Conservation (phyloP, 108 stramenopile genomes). For the Discostella pseudostelligera region DNA sequence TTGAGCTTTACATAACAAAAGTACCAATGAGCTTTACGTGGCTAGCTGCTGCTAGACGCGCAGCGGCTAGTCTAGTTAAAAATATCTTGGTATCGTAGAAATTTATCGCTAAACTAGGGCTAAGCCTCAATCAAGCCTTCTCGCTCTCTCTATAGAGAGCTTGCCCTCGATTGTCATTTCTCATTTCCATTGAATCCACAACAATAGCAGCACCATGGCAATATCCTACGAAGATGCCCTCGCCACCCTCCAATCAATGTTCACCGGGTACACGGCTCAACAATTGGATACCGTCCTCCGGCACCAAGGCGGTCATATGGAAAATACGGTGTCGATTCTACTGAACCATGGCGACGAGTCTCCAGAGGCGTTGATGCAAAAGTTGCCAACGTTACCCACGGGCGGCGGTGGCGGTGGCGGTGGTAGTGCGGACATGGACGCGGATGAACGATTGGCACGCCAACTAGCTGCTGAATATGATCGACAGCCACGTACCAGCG, state of each 20-base stretch:
- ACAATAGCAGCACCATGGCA: constrained; percentile 48
- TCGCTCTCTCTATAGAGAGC: too few species aligned
- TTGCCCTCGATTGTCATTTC: too few species aligned
- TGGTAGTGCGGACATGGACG: neutral
- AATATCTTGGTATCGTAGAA: too few species aligned
- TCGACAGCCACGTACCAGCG: neutral
- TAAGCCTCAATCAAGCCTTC: too few species aligned
- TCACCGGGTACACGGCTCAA: constrained; percentile 60
- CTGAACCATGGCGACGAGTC: constrained; percentile 57
- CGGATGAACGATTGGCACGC: constrained; percentile 67
- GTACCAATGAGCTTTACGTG: too few species aligned
- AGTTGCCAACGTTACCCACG: constrained; percentile 34
- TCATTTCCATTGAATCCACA: too few species aligned
- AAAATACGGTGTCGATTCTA: constrained; percentile 71
- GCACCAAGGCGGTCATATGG: constrained; percentile 81
- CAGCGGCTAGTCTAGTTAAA: too few species aligned
- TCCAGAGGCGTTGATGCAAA: constrained; percentile 56
- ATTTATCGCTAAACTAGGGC: too few species aligned
- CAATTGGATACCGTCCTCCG: constrained; percentile 71
- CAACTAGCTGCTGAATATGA: constrained; percentile 48
- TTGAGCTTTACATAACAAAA: too few species aligned
- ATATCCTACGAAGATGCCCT: constrained; percentile 85
- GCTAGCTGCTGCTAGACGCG: too few species aligned
- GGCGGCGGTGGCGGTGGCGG: constrained; percentile 5
- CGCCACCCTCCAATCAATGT: constrained; percentile 78